These are phyloP conservation scores for Hymenoscyphus albidus DNA, from an alignment of 2,329 filamentous ascomycete species.

Conservation along the genomic window DNA sequence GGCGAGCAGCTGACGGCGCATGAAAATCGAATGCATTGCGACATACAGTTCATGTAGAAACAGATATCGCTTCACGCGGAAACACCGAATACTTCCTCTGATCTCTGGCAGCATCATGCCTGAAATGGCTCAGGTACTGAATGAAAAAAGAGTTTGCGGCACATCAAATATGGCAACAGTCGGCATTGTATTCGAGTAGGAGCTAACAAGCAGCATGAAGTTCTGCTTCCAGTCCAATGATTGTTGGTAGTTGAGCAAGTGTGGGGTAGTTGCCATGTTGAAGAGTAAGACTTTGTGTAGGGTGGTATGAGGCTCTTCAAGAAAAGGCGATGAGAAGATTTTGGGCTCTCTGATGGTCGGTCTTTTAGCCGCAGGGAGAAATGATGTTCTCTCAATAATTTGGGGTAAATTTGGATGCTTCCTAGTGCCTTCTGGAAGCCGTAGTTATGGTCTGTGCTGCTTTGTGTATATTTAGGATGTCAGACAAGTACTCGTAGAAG, in stretches of 20 bases:
- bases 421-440: conserved; percentile 19
- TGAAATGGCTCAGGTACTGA: not conserved
- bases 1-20: not conserved
- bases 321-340: not conserved
- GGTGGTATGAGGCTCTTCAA: too few species aligned
- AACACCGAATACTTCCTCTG: not conserved
- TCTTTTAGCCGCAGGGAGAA: not conserved
- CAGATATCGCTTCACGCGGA: not conserved
- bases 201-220: not conserved
- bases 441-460: conserved; percentile 7
- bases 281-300: not conserved
- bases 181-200: not conserved
- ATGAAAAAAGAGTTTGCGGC: not conserved
- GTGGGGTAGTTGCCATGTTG: not conserved
- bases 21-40: not conserved
- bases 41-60: not conserved
- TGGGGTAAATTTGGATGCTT: conserved; percentile 12
- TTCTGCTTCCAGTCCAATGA: not conserved
- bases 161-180: not conserved
- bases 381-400: not conserved
- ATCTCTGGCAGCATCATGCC: not conserved
- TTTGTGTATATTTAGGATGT: not conserved
- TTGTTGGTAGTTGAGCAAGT: not conserved
- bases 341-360: not conserved
- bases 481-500: not conserved